Conservation (phyloP, 306 rosid species). For the Styphnolobium japonicum region DNA sequence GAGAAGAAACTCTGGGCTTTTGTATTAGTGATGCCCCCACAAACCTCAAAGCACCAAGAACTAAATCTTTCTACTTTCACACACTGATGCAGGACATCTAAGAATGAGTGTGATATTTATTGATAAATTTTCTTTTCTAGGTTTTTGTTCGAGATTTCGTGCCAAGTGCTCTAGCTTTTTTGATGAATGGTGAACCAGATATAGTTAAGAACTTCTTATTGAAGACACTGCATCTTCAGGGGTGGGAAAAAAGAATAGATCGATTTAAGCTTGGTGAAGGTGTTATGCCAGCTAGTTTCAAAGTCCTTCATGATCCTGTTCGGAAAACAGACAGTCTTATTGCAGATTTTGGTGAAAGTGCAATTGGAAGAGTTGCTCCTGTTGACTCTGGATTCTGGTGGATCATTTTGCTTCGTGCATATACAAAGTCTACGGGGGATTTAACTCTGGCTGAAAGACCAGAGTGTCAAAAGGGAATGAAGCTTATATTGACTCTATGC, state of each 20-base stretch:
- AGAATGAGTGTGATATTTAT: neutral
- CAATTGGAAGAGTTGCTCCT: slow-evolving; percentile 95
- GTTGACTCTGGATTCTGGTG: slow-evolving; percentile 98
- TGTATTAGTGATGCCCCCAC: neutral
- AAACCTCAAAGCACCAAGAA: neutral
- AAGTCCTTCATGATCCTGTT: slow-evolving; percentile 79
- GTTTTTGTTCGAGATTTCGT: slow-evolving; percentile 93
- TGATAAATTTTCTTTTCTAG: slow-evolving; percentile 30
- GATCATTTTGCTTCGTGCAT: slow-evolving; percentile 90
- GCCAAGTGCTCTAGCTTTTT: slow-evolving; percentile 87
- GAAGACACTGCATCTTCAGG: slow-evolving; percentile 86
- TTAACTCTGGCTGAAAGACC: slow-evolving; percentile 64
- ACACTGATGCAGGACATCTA: neutral
- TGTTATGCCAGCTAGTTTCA: slow-evolving; percentile 93
- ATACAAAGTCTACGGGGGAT: slow-evolving; percentile 91
- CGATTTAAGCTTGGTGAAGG: slow-evolving; percentile 95
- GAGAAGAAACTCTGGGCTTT: neutral
- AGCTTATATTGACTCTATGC: slow-evolving; percentile 77
- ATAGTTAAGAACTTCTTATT: slow-evolving; percentile 79
- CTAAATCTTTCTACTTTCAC: neutral
- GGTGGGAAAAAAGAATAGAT: slow-evolving; percentile 90
- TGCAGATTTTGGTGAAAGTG: slow-evolving; percentile 96
- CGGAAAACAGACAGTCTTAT: slow-evolving; percentile 72
- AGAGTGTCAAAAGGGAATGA: slow-evolving; percentile 91
- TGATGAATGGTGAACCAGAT: slow-evolving; percentile 94